Base-by-base conservation (phyloP, 2,329 filamentous ascomycete species). In the Ustilaginoidea virens region DNA sequence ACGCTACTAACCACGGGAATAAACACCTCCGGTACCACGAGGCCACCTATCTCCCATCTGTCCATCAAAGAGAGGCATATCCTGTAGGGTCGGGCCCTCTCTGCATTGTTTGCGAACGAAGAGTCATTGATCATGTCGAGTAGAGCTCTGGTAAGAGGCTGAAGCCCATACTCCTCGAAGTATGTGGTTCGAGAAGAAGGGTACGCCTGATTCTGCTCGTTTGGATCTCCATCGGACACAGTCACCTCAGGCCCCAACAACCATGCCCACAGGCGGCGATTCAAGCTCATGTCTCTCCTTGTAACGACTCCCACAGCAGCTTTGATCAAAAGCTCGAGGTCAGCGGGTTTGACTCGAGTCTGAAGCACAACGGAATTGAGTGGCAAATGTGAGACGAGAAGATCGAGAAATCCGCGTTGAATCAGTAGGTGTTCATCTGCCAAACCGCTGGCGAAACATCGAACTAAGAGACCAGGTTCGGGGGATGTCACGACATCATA, bases 51-150 rank as follows among this genome's bases (percentile, higher is more conserved):
- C 49, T 98, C 90, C 86, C 85, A 96, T 33, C 86, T 75, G 53
- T 98, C 90, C 90, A 98, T 96, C 29, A 98, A 61, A 11, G 92
- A 94, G 3, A 96, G 66, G 44, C 85, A 92, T 37, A 96, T 82
- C 32, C 86, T 75, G 47, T 92, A 94, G 1, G 90, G 87, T 22
- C 75, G 74, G 13, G 85, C 82, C 47, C 75, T 68, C 44, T 92
- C 82, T 12, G 63, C 56, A 10, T 43, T 41, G 25, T 36, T 48
- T 22, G 40, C 44, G 6, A 41, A 40, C n/a, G 36, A 36, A 12
- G 37, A 42, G 5, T 38, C 43, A 26, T 68, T 65, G 35, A 96
- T 77, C 74, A 92, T 80, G 26, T 70, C 67, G 11, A 92, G 58
- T 8, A 96, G 61, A 13, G 83, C 80, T 24, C 66, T 67, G 4